A percentile compares a stretch with the other conserved stretches of the same genome.
phyloP scores from a whole-genome alignment of 768 basidiomycete species.

The Rhodocollybia butyracea region DNA sequence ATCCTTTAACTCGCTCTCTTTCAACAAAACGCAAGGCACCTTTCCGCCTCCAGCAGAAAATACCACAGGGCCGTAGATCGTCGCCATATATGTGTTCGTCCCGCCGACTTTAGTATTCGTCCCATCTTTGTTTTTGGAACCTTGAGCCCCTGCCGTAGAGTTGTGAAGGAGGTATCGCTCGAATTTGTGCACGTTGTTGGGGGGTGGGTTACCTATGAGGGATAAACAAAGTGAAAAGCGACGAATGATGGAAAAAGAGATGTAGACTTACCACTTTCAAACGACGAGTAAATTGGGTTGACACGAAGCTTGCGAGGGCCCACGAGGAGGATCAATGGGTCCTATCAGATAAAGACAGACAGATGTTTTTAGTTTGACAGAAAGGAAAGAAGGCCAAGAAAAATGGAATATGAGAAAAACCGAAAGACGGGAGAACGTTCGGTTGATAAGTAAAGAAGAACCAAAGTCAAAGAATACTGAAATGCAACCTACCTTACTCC shows the following conservation, averaged over 20 bases:
- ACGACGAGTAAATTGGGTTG: conserved; percentile 86
- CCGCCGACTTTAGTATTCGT: too few relatives aligned
- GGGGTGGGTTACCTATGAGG: conserved; percentile 10
- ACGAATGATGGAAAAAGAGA: not conserved
- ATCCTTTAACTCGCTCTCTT: conserved; percentile 49
- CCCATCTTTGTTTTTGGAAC: too few relatives aligned
- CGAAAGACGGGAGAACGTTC: too few relatives aligned
- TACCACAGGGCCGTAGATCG: conserved; percentile 82
- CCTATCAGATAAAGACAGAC: too few relatives aligned
- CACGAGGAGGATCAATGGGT: conserved; percentile 83
- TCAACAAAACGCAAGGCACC: conserved; percentile 73
- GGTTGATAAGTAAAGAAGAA: too few relatives aligned
- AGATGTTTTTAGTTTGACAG: too few relatives aligned
- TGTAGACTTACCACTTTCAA: conserved; percentile 79
- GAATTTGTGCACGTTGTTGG: conserved; percentile 97
- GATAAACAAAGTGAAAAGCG: not conserved
- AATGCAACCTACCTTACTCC: too few relatives aligned
- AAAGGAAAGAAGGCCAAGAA: too few relatives aligned
- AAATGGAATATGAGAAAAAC: too few relatives aligned
- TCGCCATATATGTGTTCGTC: conserved; percentile 78
- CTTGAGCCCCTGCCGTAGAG: too few relatives aligned
- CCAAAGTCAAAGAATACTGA: too few relatives aligned
- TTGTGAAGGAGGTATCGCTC: conserved; percentile 89
- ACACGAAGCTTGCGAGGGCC: conserved; percentile 84
- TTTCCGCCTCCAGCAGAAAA: conserved; percentile 57